A percentile compares a stretch with the other conserved stretches of the same genome.
phyloP scores from a whole-genome alignment of 2,329 filamentous ascomycete genomes.

The Dothistroma septosporum region DNA sequence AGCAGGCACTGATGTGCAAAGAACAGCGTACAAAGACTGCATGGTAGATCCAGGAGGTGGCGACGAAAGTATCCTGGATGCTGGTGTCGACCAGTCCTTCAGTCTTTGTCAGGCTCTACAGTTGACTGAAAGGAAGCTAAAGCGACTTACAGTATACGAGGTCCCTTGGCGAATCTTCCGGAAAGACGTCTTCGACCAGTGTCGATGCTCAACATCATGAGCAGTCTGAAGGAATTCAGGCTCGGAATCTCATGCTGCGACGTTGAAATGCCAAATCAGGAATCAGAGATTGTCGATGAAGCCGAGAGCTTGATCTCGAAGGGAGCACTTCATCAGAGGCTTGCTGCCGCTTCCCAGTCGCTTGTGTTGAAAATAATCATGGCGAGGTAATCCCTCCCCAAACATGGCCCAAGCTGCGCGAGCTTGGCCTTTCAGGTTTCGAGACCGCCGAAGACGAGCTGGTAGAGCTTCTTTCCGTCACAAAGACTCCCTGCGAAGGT shows the following conservation, averaged over 20 bases:
- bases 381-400: not conserved
- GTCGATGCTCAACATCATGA: not conserved
- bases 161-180: no score
- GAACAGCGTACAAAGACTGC: no score
- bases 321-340: not conserved
- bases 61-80: no score
- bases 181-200: no score
- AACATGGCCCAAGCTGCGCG: slow-evolving; percentile 9
- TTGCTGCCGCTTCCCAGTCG: not conserved
- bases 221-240: slow-evolving; percentile 15
- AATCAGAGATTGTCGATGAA: slow-evolving; percentile 32
- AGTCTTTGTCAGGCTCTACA: no score
- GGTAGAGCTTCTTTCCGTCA: slow-evolving; percentile 8
- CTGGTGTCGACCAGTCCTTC: no score
- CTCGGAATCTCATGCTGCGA: not conserved
- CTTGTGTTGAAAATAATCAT: slow-evolving; percentile 6
- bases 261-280: no score
- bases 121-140: no score
- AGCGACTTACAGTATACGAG: no score
- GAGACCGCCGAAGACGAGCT: slow-evolving; percentile 2
- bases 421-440: slow-evolving; percentile 3
- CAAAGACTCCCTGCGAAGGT: slow-evolving; percentile 2
- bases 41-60: no score
- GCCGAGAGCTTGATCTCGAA: not conserved
- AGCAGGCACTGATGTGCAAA: no score